Conservation (phyloP, 805 yeast species). For the Nakazawaea ernobii region DNA sequence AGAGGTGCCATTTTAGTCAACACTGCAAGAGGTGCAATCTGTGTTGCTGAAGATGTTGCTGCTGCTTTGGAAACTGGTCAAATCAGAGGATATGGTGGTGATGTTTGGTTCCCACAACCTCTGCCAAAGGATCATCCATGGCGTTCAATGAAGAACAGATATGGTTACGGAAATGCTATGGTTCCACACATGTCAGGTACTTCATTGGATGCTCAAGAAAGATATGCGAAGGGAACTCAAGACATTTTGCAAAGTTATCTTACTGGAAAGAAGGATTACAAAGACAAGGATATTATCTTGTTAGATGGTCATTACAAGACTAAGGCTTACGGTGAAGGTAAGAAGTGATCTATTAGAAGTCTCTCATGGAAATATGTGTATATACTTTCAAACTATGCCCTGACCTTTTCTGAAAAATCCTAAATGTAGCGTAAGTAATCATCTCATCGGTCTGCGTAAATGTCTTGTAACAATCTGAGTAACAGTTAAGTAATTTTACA, state of each 20-base stretch:
- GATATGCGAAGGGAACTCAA: slow-evolving; percentile 69
- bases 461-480: no score
- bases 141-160: slow-evolving; percentile 61
- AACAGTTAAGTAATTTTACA: no score
- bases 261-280: slow-evolving; percentile 56
- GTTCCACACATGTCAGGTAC: slow-evolving; percentile 81
- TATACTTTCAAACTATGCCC: no score
- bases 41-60: slow-evolving; percentile 68
- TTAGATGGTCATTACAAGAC: slow-evolving; percentile 70
- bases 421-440: no score
- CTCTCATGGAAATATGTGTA: no score
- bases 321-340: slow-evolving; percentile 58
- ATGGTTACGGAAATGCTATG: slow-evolving; percentile 79
- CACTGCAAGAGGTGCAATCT: slow-evolving; percentile 81
- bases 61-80: slow-evolving; percentile 67
- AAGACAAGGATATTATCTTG: slow-evolving; percentile 72
- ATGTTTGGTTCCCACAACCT: slow-evolving; percentile 84
- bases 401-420: no score
- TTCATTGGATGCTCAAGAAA: slow-evolving; percentile 70
- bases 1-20: slow-evolving; percentile 69
- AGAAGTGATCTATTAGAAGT: slow-evolving; percentile 24
- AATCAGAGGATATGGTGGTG: slow-evolving; percentile 77
- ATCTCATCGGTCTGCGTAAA: no score
- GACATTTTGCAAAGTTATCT: slow-evolving; percentile 60
- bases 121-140: slow-evolving; percentile 75